Base-by-base conservation (phyloP, 2,329 filamentous ascomycete species). In the Paecilomyces variotii region DNA sequence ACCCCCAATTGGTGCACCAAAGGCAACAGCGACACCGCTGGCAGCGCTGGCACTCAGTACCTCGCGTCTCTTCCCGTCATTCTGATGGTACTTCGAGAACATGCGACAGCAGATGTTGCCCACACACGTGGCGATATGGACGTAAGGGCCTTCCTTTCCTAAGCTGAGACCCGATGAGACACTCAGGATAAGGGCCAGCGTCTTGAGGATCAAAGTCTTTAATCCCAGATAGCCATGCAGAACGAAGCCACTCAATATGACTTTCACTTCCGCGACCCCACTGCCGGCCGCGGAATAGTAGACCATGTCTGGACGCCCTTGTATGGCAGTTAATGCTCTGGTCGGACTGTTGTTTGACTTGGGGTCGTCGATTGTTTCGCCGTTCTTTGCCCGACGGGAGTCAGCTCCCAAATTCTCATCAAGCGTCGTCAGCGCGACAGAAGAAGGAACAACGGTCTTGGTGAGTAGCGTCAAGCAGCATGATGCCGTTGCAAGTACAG, bases 181-280 rank as follows among this genome's bases (percentile, higher is more conserved):
- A 71, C 90, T 95, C 58, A 97, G 80, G 59, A 97, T 84, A 53
- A 99, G 78, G 12, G 88, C 91, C 14, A 89, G 67, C 0, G 90
- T 89, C 72, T 99, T 99, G 75, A 96, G 83, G 4, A 93, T 74
- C 30, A 99, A 80, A 0, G 94, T 97, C 69, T 88, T 89, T 45
- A 96, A 74, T 65, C 94, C 94, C 6, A 99, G 82, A 70, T 97
- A 97, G 1, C 94, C 93, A 79, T 97, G 94, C 57, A 99, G 79
- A 57, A 99, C 93, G 68, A 97, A 99, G 4, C 94, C 94, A 67
- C 91, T 97, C n/a, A 97, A 83, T 59, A 97, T 97, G 60, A 97
- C 94, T 63, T 94, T 92, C 58, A 97, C 93, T 76, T 99, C 94
- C 5, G 94, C 94, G 11, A 99, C 94, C 66, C 94, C 94, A 74